Percentiles rank a stretch among this genome's conserved stretches.
phyloP scores from a whole-genome alignment of 1,284 basidiomycete genomes.

The Rhodotorula sp. region DNA sequence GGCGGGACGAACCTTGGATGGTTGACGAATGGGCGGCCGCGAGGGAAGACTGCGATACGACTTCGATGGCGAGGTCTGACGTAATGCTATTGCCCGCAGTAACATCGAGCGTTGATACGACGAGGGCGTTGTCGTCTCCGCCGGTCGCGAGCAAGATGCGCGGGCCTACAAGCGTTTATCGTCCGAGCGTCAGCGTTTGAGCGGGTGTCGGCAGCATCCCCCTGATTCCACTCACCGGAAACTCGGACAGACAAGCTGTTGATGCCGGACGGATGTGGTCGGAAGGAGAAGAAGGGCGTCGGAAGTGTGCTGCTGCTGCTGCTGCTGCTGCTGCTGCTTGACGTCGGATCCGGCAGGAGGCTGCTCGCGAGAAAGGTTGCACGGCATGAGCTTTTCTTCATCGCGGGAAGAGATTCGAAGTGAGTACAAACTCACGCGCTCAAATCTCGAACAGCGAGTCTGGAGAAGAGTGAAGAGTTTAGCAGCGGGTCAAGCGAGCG shows the following conservation, averaged over 20 bases:
- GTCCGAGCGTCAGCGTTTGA: too few relatives aligned
- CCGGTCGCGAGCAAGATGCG: constrained; percentile 7
- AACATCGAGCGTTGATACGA: background rate
- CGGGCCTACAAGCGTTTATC: background rate
- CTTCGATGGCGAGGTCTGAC: background rate
- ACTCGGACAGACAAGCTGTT: constrained; percentile 3
- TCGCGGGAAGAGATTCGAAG: background rate
- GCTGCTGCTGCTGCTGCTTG: background rate
- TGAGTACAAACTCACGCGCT: background rate
- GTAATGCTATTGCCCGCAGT: too few relatives aligned
- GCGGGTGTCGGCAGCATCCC: too few relatives aligned
- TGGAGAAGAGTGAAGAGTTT: background rate
- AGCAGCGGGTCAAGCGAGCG: background rate
- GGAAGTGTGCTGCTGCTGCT: background rate
- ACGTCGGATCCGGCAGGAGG: too few relatives aligned
- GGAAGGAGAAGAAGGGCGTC: background rate
- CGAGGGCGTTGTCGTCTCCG: constrained; percentile 27
- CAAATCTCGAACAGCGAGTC: constrained; percentile 12
- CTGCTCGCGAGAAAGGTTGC: background rate
- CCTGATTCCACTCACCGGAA: background rate
- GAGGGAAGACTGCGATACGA: background rate
- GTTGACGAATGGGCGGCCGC: constrained; percentile 12
- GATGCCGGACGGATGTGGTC: constrained; percentile 24
- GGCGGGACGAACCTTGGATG: constrained; percentile 4
- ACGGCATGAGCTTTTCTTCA: background rate